Base-by-base conservation (phyloP, 108 stramenopile species). In the Skeletonema tropicum region DNA sequence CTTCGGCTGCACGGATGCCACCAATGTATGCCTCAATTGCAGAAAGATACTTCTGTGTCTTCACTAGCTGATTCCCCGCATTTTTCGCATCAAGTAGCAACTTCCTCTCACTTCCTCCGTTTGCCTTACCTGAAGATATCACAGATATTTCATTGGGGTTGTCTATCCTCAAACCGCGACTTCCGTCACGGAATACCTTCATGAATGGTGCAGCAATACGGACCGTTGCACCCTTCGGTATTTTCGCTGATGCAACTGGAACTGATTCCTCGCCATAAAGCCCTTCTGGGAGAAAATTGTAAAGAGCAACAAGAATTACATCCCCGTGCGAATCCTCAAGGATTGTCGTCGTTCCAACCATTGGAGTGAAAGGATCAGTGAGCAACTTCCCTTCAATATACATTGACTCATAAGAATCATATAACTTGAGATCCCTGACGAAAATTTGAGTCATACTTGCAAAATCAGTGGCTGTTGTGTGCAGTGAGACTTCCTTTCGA, bases 321-420 rank as follows among this genome's bases (percentile, higher is more conserved):
- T 76, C 68, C 15, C 75, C 75, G 5, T 76, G 0, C 11, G 31
- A 15, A 63, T 76, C 75, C 29, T 76, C 75, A 0, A 76, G 58
- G 32, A 76, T 68, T 19, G 75, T 76, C 23, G 69, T 76, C 14
- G 69, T 70, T n/a, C 75, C 75, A 32, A 76, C 75, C 68, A 70
- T 11, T 25, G 75, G 75, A 13, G 75, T 76, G 30, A 76, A 76
- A 19, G 67, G 67, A 19, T 76, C 68, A 21, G 45, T 35, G 11
- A 76, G 32, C n/a, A 76, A 19, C 69, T 57, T 70, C 29, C 75
- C 75, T 23, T 76, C 75, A 26, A 76, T 45, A 30, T 70, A 70
- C 30, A 17, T 62, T 31, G 55, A 57, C 39, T 76, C 32, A 55
- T 41, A 15, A 39, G 57, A 38, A 12, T 70, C 75, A 61, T 65